phyloP scores from a whole-genome alignment of 495 filamentous ascomycete genomes.

The Glonium stellatum region DNA sequence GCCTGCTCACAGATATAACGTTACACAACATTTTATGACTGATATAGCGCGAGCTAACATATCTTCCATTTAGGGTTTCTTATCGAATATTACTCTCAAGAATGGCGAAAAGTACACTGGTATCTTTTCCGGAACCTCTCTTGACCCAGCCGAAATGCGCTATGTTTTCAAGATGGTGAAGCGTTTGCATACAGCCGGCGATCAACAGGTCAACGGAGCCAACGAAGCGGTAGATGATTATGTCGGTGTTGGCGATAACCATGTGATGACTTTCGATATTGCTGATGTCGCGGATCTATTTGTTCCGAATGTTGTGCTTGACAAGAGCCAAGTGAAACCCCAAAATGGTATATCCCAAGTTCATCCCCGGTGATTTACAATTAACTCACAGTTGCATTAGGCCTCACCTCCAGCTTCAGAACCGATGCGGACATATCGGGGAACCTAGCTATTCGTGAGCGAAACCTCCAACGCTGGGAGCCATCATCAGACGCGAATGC shows the following conservation, averaged over 20 bases:
- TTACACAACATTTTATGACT: not conserved
- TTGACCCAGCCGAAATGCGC: conserved; percentile 52
- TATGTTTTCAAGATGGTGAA: conserved; percentile 81
- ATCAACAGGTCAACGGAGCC: conserved; percentile 51
- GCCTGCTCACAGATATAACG: not conserved
- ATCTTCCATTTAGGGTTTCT: conserved; percentile 51
- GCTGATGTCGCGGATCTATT: conserved; percentile 67
- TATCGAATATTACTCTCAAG: conserved; percentile 59
- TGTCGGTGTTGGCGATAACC: conserved; percentile 55
- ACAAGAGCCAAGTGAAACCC: conserved; percentile 46
- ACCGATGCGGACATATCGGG: conserved; percentile 88
- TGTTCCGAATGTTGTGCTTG: conserved; percentile 49
- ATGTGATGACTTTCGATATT: conserved; percentile 70
- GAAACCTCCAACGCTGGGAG: conserved; percentile 78
- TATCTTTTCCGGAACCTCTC: conserved; percentile 54
- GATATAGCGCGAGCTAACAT: conserved; percentile 19
- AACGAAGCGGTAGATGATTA: conserved; percentile 47
- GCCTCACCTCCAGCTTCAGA: conserved; percentile 56
- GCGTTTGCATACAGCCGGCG: conserved; percentile 47
- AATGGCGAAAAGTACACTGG: conserved; percentile 69
- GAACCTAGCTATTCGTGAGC: conserved; percentile 58
- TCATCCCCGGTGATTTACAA: not conserved
- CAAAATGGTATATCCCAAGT: conserved; percentile 60
- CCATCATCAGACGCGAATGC: conserved; percentile 53
- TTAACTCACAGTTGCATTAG: conserved; percentile 27